These are phyloP conservation scores for Cantharellus cinnabarinus DNA, from an alignment of 768 basidiomycete genomes.

Conservation along the genomic window DNA sequence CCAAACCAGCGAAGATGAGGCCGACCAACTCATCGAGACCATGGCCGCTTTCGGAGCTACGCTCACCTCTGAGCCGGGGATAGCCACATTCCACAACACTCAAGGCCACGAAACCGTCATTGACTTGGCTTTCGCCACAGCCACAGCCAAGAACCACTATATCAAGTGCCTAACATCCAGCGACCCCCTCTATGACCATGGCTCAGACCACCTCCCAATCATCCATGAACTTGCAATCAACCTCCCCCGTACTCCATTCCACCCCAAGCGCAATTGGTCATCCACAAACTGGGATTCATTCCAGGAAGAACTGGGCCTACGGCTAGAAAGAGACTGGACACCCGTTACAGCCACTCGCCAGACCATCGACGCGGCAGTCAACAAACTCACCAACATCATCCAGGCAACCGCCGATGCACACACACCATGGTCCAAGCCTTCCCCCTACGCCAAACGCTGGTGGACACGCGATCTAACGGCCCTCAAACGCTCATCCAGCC, in stretches of 20 bases:
- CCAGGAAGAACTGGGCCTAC: neutral
- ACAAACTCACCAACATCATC: neutral
- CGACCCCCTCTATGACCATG: neutral
- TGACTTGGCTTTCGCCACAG: conserved; percentile 3
- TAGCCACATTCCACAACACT: conserved; percentile 4
- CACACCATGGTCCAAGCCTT: neutral
- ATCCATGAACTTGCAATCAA: neutral
- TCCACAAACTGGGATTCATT: neutral
- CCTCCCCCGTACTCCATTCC: neutral
- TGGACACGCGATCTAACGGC: conserved; percentile 2
- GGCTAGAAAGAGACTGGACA: neutral
- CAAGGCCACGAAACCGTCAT: conserved; percentile 3
- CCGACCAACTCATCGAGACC: neutral
- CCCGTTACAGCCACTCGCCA: neutral
- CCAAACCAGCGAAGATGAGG: neutral
- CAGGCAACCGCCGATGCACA: neutral
- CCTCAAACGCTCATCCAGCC: neutral
- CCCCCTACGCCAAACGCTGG: conserved; percentile 4
- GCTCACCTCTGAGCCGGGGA: conserved; percentile 3
- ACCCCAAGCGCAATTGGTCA: neutral
- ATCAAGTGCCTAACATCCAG: conserved; percentile 1
- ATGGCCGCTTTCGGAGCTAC: neutral
- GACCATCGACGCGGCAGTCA: neutral
- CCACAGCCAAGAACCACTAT: neutral
- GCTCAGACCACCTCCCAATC: conserved; percentile 5